A percentile compares a stretch with the other conserved stretches of the same genome.
These are phyloP conservation scores for Penicillium expansum DNA, from an alignment of 2,329 filamentous ascomycete genomes.

Conservation along the genomic window DNA sequence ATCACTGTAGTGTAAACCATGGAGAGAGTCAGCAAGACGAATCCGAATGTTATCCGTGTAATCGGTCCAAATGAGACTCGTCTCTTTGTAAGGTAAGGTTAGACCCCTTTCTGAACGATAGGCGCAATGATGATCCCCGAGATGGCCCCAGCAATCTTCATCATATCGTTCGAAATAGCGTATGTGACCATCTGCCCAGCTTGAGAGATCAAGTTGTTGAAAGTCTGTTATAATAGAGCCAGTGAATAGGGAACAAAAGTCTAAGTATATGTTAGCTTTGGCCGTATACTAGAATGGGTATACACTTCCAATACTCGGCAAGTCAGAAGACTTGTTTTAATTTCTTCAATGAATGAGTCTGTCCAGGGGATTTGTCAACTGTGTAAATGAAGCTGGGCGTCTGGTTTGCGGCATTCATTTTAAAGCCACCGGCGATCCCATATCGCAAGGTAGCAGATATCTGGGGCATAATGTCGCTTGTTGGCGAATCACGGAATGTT, in stretches of 20 bases:
- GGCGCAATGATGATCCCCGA: too few relatives aligned
- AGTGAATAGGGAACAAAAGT: background rate
- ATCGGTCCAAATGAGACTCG: too few relatives aligned
- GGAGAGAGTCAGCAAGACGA: too few relatives aligned
- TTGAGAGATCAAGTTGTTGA: too few relatives aligned
- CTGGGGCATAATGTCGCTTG: background rate
- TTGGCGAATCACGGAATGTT: background rate
- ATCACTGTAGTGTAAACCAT: too few relatives aligned
- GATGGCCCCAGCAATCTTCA: too few relatives aligned
- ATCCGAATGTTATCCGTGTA: too few relatives aligned
- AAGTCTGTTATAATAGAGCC: too few relatives aligned
- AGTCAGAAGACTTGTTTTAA: background rate
- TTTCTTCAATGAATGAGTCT: background rate
- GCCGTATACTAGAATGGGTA: background rate
- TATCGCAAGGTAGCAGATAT: background rate
- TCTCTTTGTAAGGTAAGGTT: too few relatives aligned
- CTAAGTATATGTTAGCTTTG: background rate
- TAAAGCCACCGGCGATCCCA: background rate
- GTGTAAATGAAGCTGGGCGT: background rate
- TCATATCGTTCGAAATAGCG: too few relatives aligned
- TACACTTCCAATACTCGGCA: background rate
- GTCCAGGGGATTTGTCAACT: background rate
- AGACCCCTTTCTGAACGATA: too few relatives aligned
- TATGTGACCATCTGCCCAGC: too few relatives aligned
- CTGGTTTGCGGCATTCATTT: background rate